Evolutionary conservation across 192 early-diverging fungal genomes (phyloP).

Genomic region (Podochytrium sp.): DNA sequence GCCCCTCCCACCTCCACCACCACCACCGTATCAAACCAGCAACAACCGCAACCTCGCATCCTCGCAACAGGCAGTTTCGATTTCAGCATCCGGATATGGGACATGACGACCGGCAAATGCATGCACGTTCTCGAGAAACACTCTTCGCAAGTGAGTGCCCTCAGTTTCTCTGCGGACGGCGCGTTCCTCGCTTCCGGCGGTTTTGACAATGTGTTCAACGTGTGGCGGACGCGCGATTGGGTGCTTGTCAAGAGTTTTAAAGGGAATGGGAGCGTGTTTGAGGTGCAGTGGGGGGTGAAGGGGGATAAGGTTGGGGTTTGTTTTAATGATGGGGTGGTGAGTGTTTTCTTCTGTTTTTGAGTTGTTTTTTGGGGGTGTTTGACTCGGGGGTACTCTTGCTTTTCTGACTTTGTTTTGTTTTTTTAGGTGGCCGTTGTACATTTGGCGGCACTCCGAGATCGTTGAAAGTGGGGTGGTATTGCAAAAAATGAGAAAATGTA

Average conservation of each 20-base stretch:
- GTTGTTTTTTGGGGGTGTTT: not conserved
- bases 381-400: not conserved
- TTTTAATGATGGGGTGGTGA: slow-evolving; percentile 34
- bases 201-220: slow-evolving; percentile 76
- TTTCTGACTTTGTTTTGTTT: not conserved
- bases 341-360: not conserved
- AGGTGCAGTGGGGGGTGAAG: slow-evolving; percentile 37
- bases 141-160: slow-evolving; percentile 68
- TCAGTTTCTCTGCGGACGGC: slow-evolving; percentile 80
- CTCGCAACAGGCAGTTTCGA: slow-evolving; percentile 74
- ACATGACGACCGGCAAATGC: slow-evolving; percentile 69
- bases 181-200: slow-evolving; percentile 74
- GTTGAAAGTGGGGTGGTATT: not conserved
- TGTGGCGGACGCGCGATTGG: slow-evolving; percentile 65
- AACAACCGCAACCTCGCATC: slow-evolving; percentile 25
- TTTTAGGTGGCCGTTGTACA: slow-evolving; percentile 6
- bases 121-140: slow-evolving; percentile 73
- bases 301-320: slow-evolving; percentile 36
- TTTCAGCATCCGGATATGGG: slow-evolving; percentile 84
- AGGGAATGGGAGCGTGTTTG: slow-evolving; percentile 33
- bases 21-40: slow-evolving; percentile 24
- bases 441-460: slow-evolving; percentile 13
- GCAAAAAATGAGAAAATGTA: not conserved
- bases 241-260: slow-evolving; percentile 24
- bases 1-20: slow-evolving; percentile 34